Base-by-base conservation (phyloP, 2,329 filamentous ascomycete species). In the Pyrenophora teres region DNA sequence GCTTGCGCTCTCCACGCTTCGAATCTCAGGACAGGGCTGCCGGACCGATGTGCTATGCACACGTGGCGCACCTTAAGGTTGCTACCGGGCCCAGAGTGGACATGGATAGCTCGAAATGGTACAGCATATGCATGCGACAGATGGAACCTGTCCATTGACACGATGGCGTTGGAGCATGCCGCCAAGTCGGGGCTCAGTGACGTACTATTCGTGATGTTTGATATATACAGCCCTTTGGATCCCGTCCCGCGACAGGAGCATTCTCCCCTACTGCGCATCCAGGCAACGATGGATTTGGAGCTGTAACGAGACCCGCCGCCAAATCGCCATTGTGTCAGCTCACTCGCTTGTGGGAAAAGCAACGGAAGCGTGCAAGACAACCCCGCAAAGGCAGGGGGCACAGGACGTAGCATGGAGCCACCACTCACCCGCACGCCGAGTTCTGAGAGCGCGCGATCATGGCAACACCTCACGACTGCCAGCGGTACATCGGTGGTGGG, bases 401-500 rank as follows among this genome's bases (percentile, higher is more conserved):
- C 40, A 44, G 37, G 52, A 53, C 46, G 40, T 12, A 33, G 31
- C 56, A 72, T 71, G 68, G 67, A 70, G 59, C 50, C 50, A 47
- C 12, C 56, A 45, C 68, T 76, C 42, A 60, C 67, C 33, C 68
- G 73, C 51, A 70, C 74, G 9, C 53, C 61, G 56, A 74, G 72
- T 53, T 57, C 56, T 23, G 76, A 77, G 52, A 76, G 71, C 63
- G 62, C 74, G 46, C 70, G 67, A 63, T 72, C 73, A 41, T 65
- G 64, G 58, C 76, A 77, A 56, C 60, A 69, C 66, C 79, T 83
- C 54, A 76, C 79, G 52, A 78, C 81, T 56, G 77, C 79, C 46
- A 74, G 78, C 35, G 60, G 65, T 52, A 63, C 69, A 30, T 64
- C 68, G 25, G 48, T 69, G 6, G 60, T 64, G 15, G 73, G 72